These are phyloP conservation scores for Neurospora crassa DNA, from an alignment of 2,329 filamentous ascomycete genomes.

Conservation along the genomic window DNA sequence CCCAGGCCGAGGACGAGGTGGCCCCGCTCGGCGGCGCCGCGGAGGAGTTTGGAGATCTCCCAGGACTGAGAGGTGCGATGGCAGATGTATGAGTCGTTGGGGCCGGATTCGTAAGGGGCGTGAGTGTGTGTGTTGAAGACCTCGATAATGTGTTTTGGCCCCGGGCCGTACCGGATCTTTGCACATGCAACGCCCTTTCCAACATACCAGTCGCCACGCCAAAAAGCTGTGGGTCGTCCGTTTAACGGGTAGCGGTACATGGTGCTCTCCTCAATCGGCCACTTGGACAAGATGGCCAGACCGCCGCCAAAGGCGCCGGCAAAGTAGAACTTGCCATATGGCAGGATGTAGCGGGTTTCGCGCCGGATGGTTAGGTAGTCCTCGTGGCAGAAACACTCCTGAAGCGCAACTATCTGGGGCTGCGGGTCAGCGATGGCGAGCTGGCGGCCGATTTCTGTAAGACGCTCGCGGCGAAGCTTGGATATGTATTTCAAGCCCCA, in stretches of 20 bases:
- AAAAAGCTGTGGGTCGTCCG: conserved; percentile 87
- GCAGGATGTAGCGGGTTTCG: conserved; percentile 63
- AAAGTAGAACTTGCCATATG: conserved; percentile 88
- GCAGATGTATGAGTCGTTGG: conserved; percentile 76
- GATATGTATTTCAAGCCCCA: conserved; percentile 91
- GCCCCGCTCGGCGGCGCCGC: conserved; percentile 67
- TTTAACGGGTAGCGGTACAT: conserved; percentile 89
- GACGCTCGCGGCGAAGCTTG: conserved; percentile 64
- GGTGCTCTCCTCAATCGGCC: conserved; percentile 82
- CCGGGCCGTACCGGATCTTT: conserved; percentile 60
- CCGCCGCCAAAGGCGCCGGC: conserved; percentile 85
- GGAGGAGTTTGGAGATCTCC: conserved; percentile 86
- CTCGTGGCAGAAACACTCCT: conserved; percentile 86
- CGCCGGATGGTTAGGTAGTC: conserved; percentile 74
- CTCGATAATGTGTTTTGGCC: conserved; percentile 59
- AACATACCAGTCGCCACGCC: conserved; percentile 90
- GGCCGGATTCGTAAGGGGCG: conserved; percentile 74
- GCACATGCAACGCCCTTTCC: conserved; percentile 89
- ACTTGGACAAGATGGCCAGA: conserved; percentile 78
- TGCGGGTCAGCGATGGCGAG: conserved; percentile 58
- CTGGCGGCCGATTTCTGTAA: conserved; percentile 74
- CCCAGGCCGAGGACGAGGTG: conserved; percentile 79
- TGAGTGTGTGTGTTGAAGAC: conserved; percentile 92
- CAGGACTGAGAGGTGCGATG: conserved; percentile 90
- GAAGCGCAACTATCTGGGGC: conserved; percentile 82